Base-by-base conservation (phyloP, 23 red algal species). In the Agarophyton chilense region DNA sequence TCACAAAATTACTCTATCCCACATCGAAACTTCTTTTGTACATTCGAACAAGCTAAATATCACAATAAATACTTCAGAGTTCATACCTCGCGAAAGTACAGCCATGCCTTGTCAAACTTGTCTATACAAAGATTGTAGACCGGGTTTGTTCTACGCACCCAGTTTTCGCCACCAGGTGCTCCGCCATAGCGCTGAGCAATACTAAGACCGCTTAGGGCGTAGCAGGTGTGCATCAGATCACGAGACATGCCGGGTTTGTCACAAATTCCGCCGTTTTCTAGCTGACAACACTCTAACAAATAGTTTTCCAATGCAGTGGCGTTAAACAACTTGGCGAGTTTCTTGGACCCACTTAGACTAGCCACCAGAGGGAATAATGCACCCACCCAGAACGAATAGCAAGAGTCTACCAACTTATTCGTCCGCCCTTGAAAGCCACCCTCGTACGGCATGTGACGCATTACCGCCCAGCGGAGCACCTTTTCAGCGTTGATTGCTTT, bases 211-310 rank as follows among this genome's bases (percentile, higher is more conserved):
- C 93, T 96, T 16, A 98, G 51, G 1, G 96, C 92, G 79, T 98
- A 98, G 89, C 96, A 98, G 2, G 96, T 95, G 66, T 98, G 96
- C 78, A 95, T 94, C 25, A 91, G 90, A 67, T 98, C 96, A 26
- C 90, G 40, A 19, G 52, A 33, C 34, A 71, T 55, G 12, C 83
- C 87, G 14, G 96, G 96, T 64, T 98, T 98, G 60, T 98, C 96
- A 32, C 92, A 65, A 53, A 98, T 60, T 21, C 96, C 96, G 2
- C 96, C 96, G 52, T 81, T 82, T 22, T 71, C 55, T 0, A 86
- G 68, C 64, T 98, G 96, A 40, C 93, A 93, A 62, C 94, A 98
- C 25, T 77, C 80, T 46, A 98, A 55, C 34, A 98, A 46, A 52
- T 98, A 98, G 3, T 82, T 25, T 25, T 82, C 24, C 81, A 94